phyloP scores from a whole-genome alignment of 495 filamentous ascomycete genomes.

The Schizothecium vesticola region DNA sequence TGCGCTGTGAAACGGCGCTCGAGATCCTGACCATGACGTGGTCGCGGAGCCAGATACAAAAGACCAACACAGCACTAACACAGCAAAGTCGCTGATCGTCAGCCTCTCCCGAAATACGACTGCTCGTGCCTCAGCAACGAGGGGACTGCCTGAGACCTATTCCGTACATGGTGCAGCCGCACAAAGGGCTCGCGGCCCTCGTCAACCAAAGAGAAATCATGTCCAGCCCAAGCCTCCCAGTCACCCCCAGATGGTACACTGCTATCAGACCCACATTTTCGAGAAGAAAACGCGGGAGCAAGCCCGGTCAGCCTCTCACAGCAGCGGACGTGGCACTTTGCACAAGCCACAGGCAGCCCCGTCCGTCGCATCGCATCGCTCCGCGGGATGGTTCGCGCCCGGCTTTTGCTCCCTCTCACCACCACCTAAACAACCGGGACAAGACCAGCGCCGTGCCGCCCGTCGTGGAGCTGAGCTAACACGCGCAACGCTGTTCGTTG shows the following conservation, averaged over 20 bases:
- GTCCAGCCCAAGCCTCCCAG: neutral
- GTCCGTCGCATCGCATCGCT: constrained; percentile 8
- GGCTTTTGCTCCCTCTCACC: neutral
- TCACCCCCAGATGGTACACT: constrained; percentile 1
- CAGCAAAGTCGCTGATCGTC: neutral
- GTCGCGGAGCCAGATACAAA: neutral
- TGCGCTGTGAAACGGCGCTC: constrained; percentile 4
- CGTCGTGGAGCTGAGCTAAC: neutral
- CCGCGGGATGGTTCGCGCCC: neutral
- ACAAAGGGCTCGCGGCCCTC: neutral
- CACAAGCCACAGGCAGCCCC: constrained; percentile 18
- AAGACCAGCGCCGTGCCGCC: neutral
- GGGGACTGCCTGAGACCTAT: neutral
- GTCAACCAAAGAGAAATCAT: neutral
- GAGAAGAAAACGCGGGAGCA: constrained; percentile 1
- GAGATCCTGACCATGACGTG: constrained; percentile 2
- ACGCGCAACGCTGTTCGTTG: neutral
- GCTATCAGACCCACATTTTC: constrained; percentile 7
- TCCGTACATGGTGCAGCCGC: neutral
- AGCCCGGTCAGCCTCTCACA: constrained; percentile 29
- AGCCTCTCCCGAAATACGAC: neutral
- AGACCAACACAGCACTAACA: neutral
- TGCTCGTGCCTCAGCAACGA: neutral
- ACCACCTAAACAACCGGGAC: neutral
- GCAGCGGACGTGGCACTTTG: constrained; percentile 24